Base-by-base conservation (phyloP, 208 protist genomes). In the Kentomonas sorsogonicus region DNA sequence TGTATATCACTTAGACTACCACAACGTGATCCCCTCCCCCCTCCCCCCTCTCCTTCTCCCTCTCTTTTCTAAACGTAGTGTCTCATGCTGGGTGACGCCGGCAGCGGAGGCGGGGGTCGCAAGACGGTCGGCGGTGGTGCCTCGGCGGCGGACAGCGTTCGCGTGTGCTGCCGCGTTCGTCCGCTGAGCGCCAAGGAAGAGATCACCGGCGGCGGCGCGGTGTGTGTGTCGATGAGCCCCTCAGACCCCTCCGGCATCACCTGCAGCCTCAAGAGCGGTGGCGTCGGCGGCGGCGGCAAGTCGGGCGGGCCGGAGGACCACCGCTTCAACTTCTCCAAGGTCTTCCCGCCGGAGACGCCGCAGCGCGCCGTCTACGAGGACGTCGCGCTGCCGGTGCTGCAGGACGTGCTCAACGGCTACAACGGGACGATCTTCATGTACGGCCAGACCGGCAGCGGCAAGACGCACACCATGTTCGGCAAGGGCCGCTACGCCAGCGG, bases 401-500 rank as follows among this genome's bases (percentile, higher is more conserved):
- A 77, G 38, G 91, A 96, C 70, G 86, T 95, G 6, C 82, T 96
- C 66, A 39, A 76, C 6, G 89, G 93, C 39, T 92, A 91, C 68
- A 95, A 96, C 72, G 84, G 75, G 15, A 88, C 89, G 11, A 63
- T 97, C 39, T 79, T 97, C 27, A 78, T 91, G 44, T 97, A 97
- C 61, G 92, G 92, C 18, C 86, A 94, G 62, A 98, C 94, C 0
- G 87, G 86, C 18, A 86, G 79, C 53, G 95, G 90, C 25, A 96
- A 96, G 73, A 93, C 86, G 13, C 78, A 92, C 68, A 93, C 84
- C 10, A 94, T 96, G 81, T 92, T 94, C 62, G 90, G 89, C 31
- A 65, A 56, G 26, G 61, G 65, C 39, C 56, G 72, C n/a, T n/a
- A n/a, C n/a, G 60, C 53, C 27, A 66, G 50, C 43, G n/a, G 15